Percentiles rank a stretch among this genome's conserved stretches.
Conservation (phyloP, 345 rosid species). For the Eucalyptus erythrocorys region DNA sequence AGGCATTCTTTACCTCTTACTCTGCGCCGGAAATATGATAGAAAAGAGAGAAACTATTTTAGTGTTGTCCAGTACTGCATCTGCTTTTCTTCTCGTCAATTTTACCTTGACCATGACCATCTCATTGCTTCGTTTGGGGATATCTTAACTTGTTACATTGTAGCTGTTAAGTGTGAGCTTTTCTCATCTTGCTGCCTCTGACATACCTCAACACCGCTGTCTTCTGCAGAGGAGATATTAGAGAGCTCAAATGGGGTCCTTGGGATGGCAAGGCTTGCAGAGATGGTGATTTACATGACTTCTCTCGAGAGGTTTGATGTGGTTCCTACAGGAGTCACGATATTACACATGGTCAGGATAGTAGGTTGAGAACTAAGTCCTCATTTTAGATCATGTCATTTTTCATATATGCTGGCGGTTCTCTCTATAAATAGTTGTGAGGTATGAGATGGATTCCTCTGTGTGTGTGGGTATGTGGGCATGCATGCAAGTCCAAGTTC, state of each 20-base stretch:
- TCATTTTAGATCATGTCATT: background rate
- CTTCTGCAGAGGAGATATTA: slow-evolving; percentile 28
- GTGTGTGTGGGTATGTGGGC: rapidly evolving
- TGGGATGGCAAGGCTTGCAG: background rate
- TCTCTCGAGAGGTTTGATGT: background rate
- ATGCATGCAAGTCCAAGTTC: background rate
- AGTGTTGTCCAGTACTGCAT: background rate
- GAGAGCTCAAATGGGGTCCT: background rate
- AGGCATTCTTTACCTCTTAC: background rate
- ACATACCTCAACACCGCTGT: background rate
- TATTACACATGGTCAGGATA: background rate
- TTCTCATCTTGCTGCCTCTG: background rate
- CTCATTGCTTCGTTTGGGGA: background rate
- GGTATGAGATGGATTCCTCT: background rate
- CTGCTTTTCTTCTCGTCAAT: background rate
- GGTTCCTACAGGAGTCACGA: background rate
- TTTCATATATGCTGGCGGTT: background rate
- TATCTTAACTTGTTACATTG: background rate
- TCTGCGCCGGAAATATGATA: background rate
- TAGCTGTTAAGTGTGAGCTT: background rate
- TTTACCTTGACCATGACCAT: background rate
- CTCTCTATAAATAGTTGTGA: background rate
- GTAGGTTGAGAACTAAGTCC: background rate
- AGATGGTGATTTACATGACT: background rate
- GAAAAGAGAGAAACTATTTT: background rate